These are phyloP conservation scores for Myxozyma lipomycoides DNA, from an alignment of 805 yeast species.

Conservation along the genomic window DNA sequence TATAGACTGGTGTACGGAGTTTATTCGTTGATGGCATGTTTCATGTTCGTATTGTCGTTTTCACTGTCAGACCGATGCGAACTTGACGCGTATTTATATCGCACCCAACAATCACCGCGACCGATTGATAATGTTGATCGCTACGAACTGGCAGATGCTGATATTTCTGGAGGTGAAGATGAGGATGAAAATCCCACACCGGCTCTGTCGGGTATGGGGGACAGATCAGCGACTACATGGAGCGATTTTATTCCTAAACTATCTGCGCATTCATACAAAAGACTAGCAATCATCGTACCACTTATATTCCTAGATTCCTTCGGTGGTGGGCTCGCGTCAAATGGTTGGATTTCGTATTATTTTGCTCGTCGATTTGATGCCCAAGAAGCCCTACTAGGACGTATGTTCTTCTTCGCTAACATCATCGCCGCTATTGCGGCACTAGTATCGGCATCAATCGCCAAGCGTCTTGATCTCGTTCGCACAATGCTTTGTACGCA, in stretches of 20 bases:
- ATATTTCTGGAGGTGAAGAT: neutral
- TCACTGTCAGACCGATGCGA: constrained; percentile 56
- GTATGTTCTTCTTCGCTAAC: constrained; percentile 60
- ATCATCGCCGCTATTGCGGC: constrained; percentile 63
- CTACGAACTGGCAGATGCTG: neutral
- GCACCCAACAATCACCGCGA: neutral
- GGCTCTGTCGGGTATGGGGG: constrained; percentile 3
- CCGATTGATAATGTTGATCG: neutral
- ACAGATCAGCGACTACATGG: neutral
- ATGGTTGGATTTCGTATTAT: constrained; percentile 71
- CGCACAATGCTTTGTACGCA: constrained; percentile 69
- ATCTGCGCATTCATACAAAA: constrained; percentile 13
- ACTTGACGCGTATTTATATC: constrained; percentile 32
- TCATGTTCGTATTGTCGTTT: constrained; percentile 51
- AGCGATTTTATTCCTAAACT: constrained; percentile 5
- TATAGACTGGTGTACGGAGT: constrained; percentile 15
- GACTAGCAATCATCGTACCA: constrained; percentile 32
- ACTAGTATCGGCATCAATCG: constrained; percentile 67
- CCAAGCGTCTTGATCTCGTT: constrained; percentile 68
- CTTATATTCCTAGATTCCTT: constrained; percentile 77
- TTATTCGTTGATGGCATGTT: constrained; percentile 21
- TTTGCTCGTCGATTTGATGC: constrained; percentile 54
- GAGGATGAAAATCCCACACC: constrained; percentile 3
- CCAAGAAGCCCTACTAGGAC: constrained; percentile 58
- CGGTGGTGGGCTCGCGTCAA: constrained; percentile 70